These are phyloP conservation scores for Clathrus columnatus DNA, from an alignment of 768 basidiomycete species.

Conservation along the genomic window DNA sequence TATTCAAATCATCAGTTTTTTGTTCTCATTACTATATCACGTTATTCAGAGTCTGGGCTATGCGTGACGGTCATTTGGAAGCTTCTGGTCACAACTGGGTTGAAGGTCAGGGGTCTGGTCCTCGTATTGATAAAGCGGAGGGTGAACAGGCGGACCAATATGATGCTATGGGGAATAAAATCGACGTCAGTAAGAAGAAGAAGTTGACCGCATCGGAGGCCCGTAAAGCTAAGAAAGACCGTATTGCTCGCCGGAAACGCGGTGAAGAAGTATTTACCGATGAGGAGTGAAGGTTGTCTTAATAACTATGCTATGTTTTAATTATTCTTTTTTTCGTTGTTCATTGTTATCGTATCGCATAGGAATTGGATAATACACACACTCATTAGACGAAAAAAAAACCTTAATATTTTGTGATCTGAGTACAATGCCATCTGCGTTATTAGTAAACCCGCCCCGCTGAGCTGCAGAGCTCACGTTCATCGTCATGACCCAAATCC, in stretches of 20 bases:
- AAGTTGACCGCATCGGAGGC: conserved; percentile 77
- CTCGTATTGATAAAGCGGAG: conserved; percentile 89
- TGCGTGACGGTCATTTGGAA: conserved; percentile 93
- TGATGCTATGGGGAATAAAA: conserved; percentile 99
- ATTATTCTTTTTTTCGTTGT: not conserved
- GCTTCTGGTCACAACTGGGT: conserved; percentile 99
- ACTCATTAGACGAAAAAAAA: not conserved
- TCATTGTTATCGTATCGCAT: conserved; percentile 7
- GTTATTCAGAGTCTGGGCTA: conserved; percentile 74
- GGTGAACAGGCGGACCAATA: conserved; percentile 87
- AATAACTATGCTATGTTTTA: not conserved
- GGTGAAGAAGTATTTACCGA: conserved; percentile 68
- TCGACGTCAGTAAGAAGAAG: conserved; percentile 76
- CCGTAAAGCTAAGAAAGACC: conserved; percentile 95
- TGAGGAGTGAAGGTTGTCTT: conserved; percentile 26
- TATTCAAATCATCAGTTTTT: not conserved
- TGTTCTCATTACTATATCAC: not conserved
- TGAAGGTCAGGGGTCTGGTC: conserved; percentile 93
- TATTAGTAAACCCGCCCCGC: not conserved
- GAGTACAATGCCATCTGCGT: not conserved
- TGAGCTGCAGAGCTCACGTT: not conserved
- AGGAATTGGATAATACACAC: conserved; percentile 11
- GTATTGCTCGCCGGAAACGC: conserved; percentile 81
- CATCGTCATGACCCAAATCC: not conserved
- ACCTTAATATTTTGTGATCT: not conserved